Conservation (phyloP, 805 yeast genomes). For the Candida tammaniensis region DNA sequence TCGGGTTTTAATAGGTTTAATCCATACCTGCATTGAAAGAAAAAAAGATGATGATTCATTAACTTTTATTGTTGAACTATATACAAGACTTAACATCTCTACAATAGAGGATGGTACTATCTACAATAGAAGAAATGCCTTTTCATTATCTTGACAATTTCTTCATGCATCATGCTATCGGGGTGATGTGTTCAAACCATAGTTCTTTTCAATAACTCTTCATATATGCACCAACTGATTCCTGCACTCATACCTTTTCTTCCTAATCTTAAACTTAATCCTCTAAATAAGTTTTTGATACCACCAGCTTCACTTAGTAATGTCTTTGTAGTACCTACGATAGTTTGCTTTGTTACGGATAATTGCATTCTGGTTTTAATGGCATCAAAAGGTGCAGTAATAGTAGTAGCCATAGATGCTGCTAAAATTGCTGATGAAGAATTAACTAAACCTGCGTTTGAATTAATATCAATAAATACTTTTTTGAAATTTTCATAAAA, state of each 20-base stretch:
- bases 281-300: slow-evolving; percentile 67
- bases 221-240: slow-evolving; percentile 96
- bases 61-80: too few species aligned
- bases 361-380: slow-evolving; percentile 90
- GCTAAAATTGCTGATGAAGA: slow-evolving; percentile 74
- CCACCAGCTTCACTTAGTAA: slow-evolving; percentile 46
- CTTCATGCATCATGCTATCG: too few species aligned
- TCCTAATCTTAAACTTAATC: slow-evolving; percentile 73
- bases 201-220: slow-evolving; percentile 73
- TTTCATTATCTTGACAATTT: too few species aligned
- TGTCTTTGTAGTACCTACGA: slow-evolving; percentile 40
- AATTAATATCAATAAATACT: slow-evolving; percentile 22
- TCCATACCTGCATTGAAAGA: too few species aligned
- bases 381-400: slow-evolving; percentile 94
- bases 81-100: too few species aligned
- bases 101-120: too few species aligned
- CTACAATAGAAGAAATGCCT: too few species aligned
- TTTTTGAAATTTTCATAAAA: slow-evolving; percentile 68
- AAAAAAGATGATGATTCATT: too few species aligned
- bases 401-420: slow-evolving; percentile 74
- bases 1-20: too few species aligned
- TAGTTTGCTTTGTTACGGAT: slow-evolving; percentile 39
- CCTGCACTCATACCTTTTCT: slow-evolving; percentile 92
- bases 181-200: too few species aligned
- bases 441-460: slow-evolving; percentile 57